Base-by-base conservation (phyloP, 164 flowering plant genomes). In the Tinospora cordifolia region DNA sequence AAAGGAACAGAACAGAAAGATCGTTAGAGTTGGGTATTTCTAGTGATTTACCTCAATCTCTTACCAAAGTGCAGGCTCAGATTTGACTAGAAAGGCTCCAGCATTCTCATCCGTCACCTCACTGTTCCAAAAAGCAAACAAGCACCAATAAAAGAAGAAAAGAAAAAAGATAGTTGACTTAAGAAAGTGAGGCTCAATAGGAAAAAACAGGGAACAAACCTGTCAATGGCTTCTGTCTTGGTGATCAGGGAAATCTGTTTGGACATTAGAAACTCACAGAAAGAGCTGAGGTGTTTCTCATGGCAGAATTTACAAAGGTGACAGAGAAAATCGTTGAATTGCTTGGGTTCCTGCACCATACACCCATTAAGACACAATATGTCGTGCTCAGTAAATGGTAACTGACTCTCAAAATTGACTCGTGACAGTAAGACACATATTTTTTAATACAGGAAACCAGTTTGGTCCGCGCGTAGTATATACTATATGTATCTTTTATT, bases 201-300 rank as follows among this genome's bases (percentile, higher is more conserved):
- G 10, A 27, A 68, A 51, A n/a, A 25, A 58, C 44, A 68, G 12
- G 14, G 47, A 62, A 26, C 36, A 69, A 44, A 91, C 98, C 98
- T 91, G 86, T 91, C 98, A 67, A 60, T 26, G 27, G 97, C 91
- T 81, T 93, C 96, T 21, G 78, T 67, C 74, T 87, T 90, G 74
- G 87, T 80, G 69, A 93, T 91, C 78, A 90, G 73, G 22, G 64
- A 79, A 67, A 91, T 58, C 30, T 78, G 79, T 62, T 81, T 80
- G 17, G 87, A 78, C 26, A 71, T 79, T 65, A 93, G 88, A 41
- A 74, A 83, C 47, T 86, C 81, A 41, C 78, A 81, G 67, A 93
- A 87, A 75, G 72, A 73, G 19, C 39, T 60, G 17, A 85, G 80
- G 72, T 78, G 47, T 57, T 81, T 79, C 70, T 84, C 80, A 67